phyloP scores from a whole-genome alignment of 192 early-diverging fungal genomes.

The Linnemannia zychae region DNA sequence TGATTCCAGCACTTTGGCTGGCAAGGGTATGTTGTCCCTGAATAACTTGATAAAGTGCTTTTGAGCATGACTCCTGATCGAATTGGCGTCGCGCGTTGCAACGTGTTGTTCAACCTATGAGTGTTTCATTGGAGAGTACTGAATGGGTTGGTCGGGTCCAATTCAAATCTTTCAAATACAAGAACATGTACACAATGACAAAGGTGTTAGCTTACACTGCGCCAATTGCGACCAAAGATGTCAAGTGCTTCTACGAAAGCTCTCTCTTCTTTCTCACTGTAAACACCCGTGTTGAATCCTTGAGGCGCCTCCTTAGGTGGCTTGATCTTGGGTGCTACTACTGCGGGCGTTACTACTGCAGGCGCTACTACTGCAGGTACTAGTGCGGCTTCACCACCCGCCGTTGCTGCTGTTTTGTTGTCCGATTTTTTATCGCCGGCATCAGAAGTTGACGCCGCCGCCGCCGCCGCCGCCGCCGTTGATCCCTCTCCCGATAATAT shows the following conservation, averaged over 20 bases:
- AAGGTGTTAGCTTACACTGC: constrained; percentile 62
- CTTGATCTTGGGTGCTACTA: constrained; percentile 58
- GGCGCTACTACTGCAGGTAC: constrained; percentile 41
- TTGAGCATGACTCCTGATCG: constrained; percentile 91
- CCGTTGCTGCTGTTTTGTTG: background rate
- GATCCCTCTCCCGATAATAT: constrained; percentile 4
- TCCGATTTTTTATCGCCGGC: background rate
- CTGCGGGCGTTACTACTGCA: background rate
- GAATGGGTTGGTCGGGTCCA: background rate
- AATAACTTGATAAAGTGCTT: constrained; percentile 94
- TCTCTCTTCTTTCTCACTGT: constrained; percentile 81
- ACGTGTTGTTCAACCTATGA: constrained; percentile 77
- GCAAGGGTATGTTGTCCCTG: constrained; percentile 84
- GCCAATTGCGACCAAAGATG: constrained; percentile 87
- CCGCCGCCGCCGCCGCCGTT: constrained; percentile 2
- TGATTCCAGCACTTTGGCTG: constrained; percentile 80
- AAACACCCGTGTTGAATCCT: constrained; percentile 79
- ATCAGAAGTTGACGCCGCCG: background rate
- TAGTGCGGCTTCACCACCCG: no score
- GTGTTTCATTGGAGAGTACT: background rate
- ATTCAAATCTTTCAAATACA: background rate
- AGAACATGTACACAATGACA: background rate
- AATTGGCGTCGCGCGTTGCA: constrained; percentile 83
- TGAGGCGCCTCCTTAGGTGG: constrained; percentile 58
- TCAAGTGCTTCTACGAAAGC: constrained; percentile 85